Evolutionary conservation across 176 grass and related monocot species (phyloP).

Genomic region (Ensete ventricosum): DNA sequence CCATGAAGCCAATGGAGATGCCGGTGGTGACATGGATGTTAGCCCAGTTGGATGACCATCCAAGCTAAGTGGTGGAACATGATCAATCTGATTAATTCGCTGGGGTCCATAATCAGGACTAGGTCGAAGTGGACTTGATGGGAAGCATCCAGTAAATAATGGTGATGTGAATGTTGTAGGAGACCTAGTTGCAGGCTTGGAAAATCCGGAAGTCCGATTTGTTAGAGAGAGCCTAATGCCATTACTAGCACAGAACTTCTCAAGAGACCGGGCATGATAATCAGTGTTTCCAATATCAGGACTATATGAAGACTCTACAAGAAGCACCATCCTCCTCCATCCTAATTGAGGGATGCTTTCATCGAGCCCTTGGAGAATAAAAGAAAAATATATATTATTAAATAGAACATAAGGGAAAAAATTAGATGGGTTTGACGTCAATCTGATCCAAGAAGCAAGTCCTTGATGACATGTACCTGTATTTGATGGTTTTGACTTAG

Average conservation of each 20-base stretch:
- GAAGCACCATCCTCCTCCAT: slow-evolving; percentile 87
- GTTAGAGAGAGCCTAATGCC: slow-evolving; percentile 68
- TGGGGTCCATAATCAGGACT: slow-evolving; percentile 83
- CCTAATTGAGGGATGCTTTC: slow-evolving; percentile 74
- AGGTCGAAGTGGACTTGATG: slow-evolving; percentile 88
- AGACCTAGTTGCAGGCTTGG: slow-evolving; percentile 53
- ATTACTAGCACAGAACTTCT: slow-evolving; percentile 74
- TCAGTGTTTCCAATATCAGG: slow-evolving; percentile 62
- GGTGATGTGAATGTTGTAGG: slow-evolving; percentile 77
- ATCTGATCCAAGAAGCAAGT: neutral
- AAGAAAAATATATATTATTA: neutral
- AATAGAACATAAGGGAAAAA: neutral
- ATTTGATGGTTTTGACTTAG: slow-evolving; percentile 49
- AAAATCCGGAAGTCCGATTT: slow-evolving; percentile 58
- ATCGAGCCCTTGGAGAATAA: slow-evolving; percentile 18
- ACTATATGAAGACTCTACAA: slow-evolving; percentile 78
- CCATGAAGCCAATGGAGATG: slow-evolving; percentile 53
- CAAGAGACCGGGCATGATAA: slow-evolving; percentile 67
- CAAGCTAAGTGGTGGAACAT: slow-evolving; percentile 82
- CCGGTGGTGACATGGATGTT: slow-evolving; percentile 44
- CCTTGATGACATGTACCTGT: slow-evolving; percentile 33
- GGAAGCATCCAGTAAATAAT: slow-evolving; percentile 96
- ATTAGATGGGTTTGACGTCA: neutral
- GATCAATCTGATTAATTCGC: slow-evolving; percentile 54
- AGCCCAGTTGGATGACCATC: slow-evolving; percentile 64